A percentile compares a stretch with the other conserved stretches of the same genome.
phyloP scores from a whole-genome alignment of 2,329 filamentous ascomycete species.

The Tolypocladium nubicola region DNA sequence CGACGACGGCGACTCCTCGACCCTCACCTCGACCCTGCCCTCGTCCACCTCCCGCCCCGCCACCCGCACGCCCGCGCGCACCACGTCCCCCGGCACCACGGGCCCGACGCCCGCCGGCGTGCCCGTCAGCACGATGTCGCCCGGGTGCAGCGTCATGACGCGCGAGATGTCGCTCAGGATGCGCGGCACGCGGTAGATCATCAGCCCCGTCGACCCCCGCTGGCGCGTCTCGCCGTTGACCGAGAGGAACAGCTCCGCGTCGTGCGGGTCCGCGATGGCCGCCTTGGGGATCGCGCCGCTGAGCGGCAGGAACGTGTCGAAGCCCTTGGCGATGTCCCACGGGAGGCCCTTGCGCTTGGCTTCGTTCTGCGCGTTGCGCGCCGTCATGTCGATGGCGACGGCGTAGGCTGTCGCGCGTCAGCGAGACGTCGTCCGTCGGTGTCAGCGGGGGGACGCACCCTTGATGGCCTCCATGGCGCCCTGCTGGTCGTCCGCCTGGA shows the following conservation, averaged over 20 bases:
- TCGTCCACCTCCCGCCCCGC: constrained; percentile 75
- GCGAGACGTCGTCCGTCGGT: too few species aligned
- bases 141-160: constrained; percentile 87
- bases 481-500: constrained; percentile 62
- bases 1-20: constrained; percentile 66
- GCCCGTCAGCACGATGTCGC: constrained; percentile 91
- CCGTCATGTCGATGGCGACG: constrained; percentile 94
- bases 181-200: constrained; percentile 85
- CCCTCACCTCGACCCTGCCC: constrained; percentile 71
- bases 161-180: constrained; percentile 84
- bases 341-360: constrained; percentile 92
- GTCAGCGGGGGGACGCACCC: constrained; percentile 34
- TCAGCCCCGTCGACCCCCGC: constrained; percentile 80
- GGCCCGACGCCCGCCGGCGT: constrained; percentile 92
- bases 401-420: constrained; percentile 54
- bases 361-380: constrained; percentile 88
- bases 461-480: constrained; percentile 75
- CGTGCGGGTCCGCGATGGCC: constrained; percentile 75
- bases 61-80: constrained; percentile 74
- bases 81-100: constrained; percentile 75
- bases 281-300: constrained; percentile 71
- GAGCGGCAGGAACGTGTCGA: constrained; percentile 92
- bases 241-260: constrained; percentile 73
- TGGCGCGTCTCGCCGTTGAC: constrained; percentile 75
- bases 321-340: constrained; percentile 94